Conservation (phyloP, 1,139 yeast species). For the Protomyces arabidopsidicola region DNA sequence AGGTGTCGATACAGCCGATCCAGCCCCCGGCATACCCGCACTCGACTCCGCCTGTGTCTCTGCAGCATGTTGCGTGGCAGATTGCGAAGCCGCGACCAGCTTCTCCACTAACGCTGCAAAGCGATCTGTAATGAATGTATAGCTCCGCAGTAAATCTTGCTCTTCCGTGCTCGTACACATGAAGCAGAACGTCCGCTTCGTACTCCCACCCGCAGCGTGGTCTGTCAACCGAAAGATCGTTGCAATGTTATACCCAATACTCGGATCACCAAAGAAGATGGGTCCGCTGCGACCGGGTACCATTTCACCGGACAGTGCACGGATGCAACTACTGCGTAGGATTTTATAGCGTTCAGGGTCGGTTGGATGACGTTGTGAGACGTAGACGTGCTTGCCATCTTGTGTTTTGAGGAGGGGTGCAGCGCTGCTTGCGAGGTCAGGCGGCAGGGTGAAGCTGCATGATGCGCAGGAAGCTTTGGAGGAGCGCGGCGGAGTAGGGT, state of each 20-base stretch:
- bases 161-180: constrained; percentile 35
- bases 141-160: constrained; percentile 13
- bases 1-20: background rate
- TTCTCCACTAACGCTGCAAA: constrained; percentile 17
- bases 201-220: constrained; percentile 70
- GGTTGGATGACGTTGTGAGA: constrained; percentile 53
- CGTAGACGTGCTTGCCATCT: constrained; percentile 5
- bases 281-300: constrained; percentile 59
- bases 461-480: constrained; percentile 35
- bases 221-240: constrained; percentile 66
- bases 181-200: constrained; percentile 63
- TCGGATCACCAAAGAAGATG: constrained; percentile 63
- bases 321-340: constrained; percentile 47
- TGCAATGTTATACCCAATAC: constrained; percentile 62
- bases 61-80: background rate
- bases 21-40: background rate
- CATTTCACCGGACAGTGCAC: constrained; percentile 60
- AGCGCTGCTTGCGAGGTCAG: constrained; percentile 35
- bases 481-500: constrained; percentile 33
- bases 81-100: background rate
- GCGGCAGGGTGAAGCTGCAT: constrained; percentile 36
- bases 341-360: constrained; percentile 52
- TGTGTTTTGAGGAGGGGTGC: constrained; percentile 35
- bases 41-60: background rate
- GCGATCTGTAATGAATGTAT: constrained; percentile 25